Percentiles rank a stretch among this genome's conserved stretches.
phyloP scores from a whole-genome alignment of 306 rosid genomes.

The Fagus sylvatica region DNA sequence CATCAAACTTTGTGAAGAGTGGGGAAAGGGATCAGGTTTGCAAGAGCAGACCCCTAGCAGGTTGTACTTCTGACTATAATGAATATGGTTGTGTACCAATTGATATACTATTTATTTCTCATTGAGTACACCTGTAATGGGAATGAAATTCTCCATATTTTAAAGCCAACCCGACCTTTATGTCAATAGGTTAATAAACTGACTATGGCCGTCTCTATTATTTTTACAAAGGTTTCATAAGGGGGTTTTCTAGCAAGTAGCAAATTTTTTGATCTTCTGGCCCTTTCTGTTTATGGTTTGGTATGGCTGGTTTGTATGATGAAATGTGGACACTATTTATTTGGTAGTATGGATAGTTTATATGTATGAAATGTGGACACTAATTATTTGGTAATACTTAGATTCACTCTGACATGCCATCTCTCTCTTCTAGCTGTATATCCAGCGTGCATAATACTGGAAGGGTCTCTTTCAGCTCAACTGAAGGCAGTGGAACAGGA shows the following conservation, averaged over 20 bases:
- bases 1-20: conserved; percentile 38
- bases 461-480: conserved; percentile 21
- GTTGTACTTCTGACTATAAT: conserved; percentile 36
- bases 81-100: neutral
- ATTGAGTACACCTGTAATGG: neutral
- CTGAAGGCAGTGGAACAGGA: conserved; percentile 31
- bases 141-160: too few species aligned
- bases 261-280: too few species aligned
- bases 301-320: too few species aligned
- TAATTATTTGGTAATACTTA: neutral
- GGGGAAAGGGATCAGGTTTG: conserved; percentile 36
- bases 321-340: too few species aligned
- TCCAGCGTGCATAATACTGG: conserved; percentile 28
- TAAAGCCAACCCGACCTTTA: neutral
- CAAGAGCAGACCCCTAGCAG: conserved; percentile 72
- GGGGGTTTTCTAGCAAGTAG: too few species aligned
- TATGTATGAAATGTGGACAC: neutral
- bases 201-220: too few species aligned
- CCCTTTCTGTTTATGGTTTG: too few species aligned
- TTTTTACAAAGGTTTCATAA: too few species aligned
- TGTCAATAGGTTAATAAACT: too few species aligned
- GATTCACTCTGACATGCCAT: neutral
- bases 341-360: too few species aligned
- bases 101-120: neutral
- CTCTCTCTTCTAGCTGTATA: conserved; percentile 30